Evolutionary conservation across 768 basidiomycete genomes (phyloP).

Genomic region (Naganishia vaughanmartiniae): DNA sequence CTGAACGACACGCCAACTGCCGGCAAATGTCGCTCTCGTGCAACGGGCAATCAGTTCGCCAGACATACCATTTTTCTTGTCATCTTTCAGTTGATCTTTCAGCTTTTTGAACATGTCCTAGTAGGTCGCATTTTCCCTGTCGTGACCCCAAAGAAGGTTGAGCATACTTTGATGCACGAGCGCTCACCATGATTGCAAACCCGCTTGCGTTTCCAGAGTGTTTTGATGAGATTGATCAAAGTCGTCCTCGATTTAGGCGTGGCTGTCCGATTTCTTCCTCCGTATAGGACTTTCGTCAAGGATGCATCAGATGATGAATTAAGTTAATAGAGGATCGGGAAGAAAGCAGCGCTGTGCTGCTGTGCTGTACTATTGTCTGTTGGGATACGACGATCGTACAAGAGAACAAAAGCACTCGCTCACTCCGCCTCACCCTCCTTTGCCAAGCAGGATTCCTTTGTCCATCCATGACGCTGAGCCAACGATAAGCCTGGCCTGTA

Average conservation of each 20-base stretch:
- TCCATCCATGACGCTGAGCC: neutral
- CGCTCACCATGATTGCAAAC: neutral
- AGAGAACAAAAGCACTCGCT: too few species aligned
- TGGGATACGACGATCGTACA: too few species aligned
- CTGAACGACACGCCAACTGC: neutral
- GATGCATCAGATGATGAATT: neutral
- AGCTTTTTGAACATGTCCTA: neutral
- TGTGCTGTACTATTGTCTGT: too few species aligned
- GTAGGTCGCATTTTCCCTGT: neutral
- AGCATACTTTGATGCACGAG: neutral
- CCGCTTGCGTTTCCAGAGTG: neutral
- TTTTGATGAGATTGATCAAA: neutral
- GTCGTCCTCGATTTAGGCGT: neutral
- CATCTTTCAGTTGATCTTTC: neutral
- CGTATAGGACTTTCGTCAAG: too few species aligned
- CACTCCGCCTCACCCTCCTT: neutral
- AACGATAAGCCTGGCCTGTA: too few species aligned
- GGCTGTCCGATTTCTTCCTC: too few species aligned
- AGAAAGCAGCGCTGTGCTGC: neutral
- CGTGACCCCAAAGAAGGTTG: neutral
- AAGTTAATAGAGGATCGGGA: neutral
- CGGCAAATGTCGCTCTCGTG: neutral
- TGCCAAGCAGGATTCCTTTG: slow-evolving; percentile 4
- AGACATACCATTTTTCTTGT: neutral
- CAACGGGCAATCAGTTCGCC: neutral